Evolutionary conservation across 768 basidiomycete species (phyloP).

Genomic region (Tremella fuciformis): DNA sequence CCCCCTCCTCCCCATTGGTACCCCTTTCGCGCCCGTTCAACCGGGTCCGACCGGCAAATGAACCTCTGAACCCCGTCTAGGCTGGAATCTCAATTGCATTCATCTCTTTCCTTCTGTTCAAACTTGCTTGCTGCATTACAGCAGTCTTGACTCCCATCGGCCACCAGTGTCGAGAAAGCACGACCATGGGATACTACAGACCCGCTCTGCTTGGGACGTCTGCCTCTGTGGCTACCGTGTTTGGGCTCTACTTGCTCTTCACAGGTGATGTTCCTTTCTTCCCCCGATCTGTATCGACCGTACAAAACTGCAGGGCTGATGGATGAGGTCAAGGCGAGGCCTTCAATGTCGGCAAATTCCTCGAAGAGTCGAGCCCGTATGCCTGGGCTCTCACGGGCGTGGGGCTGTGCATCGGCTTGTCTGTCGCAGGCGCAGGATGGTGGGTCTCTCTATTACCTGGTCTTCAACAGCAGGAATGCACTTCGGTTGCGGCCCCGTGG

Average conservation of each 20-base stretch:
- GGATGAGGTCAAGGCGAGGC: slow-evolving; percentile 74
- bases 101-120: not conserved
- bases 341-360: slow-evolving; percentile 89
- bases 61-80: no score
- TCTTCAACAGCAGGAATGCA: not conserved
- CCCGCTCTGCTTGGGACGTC: slow-evolving; percentile 34
- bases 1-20: not conserved
- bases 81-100: no score
- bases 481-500: not conserved
- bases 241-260: slow-evolving; percentile 83
- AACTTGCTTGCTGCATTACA: not conserved
- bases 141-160: not conserved
- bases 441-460: slow-evolving; percentile 52
- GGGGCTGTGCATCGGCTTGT: slow-evolving; percentile 86
- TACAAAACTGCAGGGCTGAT: not conserved
- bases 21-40: no score
- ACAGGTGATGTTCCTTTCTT: slow-evolving; percentile 60
- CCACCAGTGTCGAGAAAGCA: not conserved
- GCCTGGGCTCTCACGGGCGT: slow-evolving; percentile 88
- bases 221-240: slow-evolving; percentile 53
- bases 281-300: slow-evolving; percentile 23
- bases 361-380: slow-evolving; percentile 91
- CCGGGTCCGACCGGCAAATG: no score
- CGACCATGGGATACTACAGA: slow-evolving; percentile 48
- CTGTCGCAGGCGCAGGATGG: slow-evolving; percentile 95